A percentile compares a stretch with the other conserved stretches of the same genome.
Conservation (phyloP, 352 stramenopile species). For the Phytophthora pinifolia region DNA sequence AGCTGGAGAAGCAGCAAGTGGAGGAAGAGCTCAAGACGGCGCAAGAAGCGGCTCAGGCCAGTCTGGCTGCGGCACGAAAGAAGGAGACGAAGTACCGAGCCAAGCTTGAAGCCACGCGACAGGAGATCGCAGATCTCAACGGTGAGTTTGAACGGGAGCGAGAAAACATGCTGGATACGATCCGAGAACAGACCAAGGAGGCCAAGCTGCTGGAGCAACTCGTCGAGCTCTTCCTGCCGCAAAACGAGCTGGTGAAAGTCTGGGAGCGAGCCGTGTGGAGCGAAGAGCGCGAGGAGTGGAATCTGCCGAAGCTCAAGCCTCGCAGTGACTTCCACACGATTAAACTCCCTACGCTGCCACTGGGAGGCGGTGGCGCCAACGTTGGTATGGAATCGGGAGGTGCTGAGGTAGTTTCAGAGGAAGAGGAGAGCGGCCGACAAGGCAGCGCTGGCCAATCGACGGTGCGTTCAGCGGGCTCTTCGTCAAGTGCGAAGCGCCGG, state of each 20-base stretch:
- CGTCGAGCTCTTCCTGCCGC: constrained; percentile 79
- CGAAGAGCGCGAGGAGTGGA: constrained; percentile 82
- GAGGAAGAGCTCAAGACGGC: constrained; percentile 72
- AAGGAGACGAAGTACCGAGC: constrained; percentile 66
- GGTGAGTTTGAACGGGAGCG: constrained; percentile 87
- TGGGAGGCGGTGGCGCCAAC: constrained; percentile 21
- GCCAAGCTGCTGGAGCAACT: constrained; percentile 87
- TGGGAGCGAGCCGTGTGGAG: constrained; percentile 86
- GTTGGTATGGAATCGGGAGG: constrained; percentile 46
- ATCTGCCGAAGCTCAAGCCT: constrained; percentile 70
- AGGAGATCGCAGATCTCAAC: constrained; percentile 85
- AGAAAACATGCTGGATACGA: constrained; percentile 83
- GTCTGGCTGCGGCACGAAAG: constrained; percentile 52
- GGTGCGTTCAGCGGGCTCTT: constrained; percentile 34
- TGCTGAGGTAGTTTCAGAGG: constrained; percentile 59
- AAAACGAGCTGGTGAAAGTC: constrained; percentile 87
- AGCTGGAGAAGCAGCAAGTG: constrained; percentile 73
- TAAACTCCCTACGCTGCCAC: constrained; percentile 55
- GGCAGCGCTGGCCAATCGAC: constrained; percentile 28
- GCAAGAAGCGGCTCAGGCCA: constrained; percentile 65
- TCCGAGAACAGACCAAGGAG: constrained; percentile 90
- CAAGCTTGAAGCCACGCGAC: constrained; percentile 73
- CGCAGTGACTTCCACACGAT: constrained; percentile 83
- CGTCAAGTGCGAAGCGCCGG: constrained; percentile 33
- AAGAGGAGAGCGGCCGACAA: constrained; percentile 38